Evolutionary conservation across 2,329 filamentous ascomycete species (phyloP).

Genomic region (Sordariomycetes sp.): DNA sequence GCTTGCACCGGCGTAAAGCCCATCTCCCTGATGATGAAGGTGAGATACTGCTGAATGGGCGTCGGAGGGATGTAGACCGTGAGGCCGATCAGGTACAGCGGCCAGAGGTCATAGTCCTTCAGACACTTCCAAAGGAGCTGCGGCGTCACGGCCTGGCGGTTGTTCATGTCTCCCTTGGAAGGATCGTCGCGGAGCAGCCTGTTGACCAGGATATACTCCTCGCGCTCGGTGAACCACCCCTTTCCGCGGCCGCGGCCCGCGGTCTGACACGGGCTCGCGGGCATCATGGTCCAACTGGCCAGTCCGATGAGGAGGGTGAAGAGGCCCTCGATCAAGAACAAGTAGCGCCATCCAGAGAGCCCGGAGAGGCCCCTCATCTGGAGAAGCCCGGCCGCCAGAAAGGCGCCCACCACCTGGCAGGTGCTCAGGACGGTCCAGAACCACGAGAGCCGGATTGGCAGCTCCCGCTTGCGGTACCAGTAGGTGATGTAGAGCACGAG

Average conservation of each 20-base stretch:
- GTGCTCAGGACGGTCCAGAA: slow-evolving; percentile 7
- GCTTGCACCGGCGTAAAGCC: slow-evolving; percentile 33
- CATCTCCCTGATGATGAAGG: slow-evolving; percentile 29
- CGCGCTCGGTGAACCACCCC: slow-evolving; percentile 51
- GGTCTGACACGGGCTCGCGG: slow-evolving; percentile 35
- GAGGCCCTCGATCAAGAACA: slow-evolving; percentile 41
- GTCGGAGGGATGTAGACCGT: slow-evolving; percentile 30
- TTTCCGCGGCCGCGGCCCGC: slow-evolving; percentile 45
- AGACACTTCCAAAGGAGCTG: slow-evolving; percentile 37
- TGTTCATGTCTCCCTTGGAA: slow-evolving; percentile 51
- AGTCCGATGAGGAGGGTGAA: slow-evolving; percentile 28
- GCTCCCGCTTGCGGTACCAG: slow-evolving; percentile 27
- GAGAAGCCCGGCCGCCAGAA: slow-evolving; percentile 29
- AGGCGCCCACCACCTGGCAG: slow-evolving; percentile 26
- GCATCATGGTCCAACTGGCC: slow-evolving; percentile 33
- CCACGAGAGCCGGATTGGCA: slow-evolving; percentile 8
- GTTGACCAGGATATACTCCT: slow-evolving; percentile 54
- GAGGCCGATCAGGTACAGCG: slow-evolving; percentile 41
- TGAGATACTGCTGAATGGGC: slow-evolving; percentile 32
- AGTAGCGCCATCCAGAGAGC: slow-evolving; percentile 24
- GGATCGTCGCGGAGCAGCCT: slow-evolving; percentile 49
- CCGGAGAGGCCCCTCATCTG: slow-evolving; percentile 23
- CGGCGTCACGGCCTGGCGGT: slow-evolving; percentile 32
- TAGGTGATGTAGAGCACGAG: slow-evolving; percentile 20
- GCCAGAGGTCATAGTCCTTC: slow-evolving; percentile 52